Percentiles rank a stretch among this genome's conserved stretches.
These are phyloP conservation scores for Ettlia oleoabundans DNA, from an alignment of 139 green algal species.

Conservation along the genomic window DNA sequence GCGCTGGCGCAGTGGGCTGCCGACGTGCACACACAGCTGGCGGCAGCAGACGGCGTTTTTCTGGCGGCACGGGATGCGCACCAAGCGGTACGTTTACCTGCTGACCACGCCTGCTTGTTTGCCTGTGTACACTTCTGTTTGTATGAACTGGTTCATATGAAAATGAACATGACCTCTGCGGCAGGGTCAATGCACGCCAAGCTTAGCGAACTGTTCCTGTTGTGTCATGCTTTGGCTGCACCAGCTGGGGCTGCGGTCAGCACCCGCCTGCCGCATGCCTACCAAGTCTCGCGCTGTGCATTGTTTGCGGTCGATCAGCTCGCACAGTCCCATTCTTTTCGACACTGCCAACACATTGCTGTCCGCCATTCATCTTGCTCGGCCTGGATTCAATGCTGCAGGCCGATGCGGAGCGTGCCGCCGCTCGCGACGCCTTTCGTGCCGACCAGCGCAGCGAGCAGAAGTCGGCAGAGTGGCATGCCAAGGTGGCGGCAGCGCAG, in stretches of 20 bases:
- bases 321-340: not conserved
- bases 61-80: not conserved
- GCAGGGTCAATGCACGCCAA: too few species aligned
- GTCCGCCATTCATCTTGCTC: too few species aligned
- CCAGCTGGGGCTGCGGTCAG: too few species aligned
- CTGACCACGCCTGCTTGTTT: too few species aligned
- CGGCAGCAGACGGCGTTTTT: not conserved
- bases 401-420: constrained; percentile 34
- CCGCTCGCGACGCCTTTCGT: constrained; percentile 33
- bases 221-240: too few species aligned
- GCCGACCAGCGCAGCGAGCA: constrained; percentile 16
- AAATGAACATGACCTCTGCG: too few species aligned
- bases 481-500: constrained; percentile 37
- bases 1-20: not conserved
- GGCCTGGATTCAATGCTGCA: not conserved
- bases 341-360: not conserved
- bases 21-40: not conserved
- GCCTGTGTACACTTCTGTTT: too few species aligned
- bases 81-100: not conserved
- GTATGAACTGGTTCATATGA: not conserved
- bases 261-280: too few species aligned
- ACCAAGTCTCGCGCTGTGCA: too few species aligned
- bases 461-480: constrained; percentile 42
- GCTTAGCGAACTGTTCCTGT: too few species aligned
- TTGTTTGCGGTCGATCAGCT: not conserved